These are phyloP conservation scores for Pseudogymnoascus verrucosus DNA, from an alignment of 2,329 filamentous ascomycete genomes.

Conservation along the genomic window DNA sequence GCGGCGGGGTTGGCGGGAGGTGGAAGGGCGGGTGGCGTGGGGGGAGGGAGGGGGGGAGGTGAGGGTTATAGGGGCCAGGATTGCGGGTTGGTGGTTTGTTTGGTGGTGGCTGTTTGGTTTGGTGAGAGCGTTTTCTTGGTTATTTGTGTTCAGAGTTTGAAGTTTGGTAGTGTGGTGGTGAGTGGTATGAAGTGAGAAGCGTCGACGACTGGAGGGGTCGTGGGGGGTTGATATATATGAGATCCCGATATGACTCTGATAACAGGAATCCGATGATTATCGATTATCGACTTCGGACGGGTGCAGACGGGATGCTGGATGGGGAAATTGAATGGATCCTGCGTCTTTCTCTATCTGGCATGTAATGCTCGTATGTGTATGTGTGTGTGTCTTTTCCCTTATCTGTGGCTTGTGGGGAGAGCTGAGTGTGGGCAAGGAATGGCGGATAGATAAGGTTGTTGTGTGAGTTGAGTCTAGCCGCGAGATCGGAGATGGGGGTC, in stretches of 20 bases:
- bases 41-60: background rate
- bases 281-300: background rate
- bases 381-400: background rate
- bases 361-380: background rate
- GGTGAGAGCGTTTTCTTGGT: background rate
- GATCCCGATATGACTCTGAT: background rate
- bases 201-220: background rate
- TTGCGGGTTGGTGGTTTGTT: background rate
- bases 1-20: background rate
- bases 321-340: background rate
- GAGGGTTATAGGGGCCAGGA: background rate
- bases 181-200: background rate
- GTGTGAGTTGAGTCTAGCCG: background rate
- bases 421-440: background rate
- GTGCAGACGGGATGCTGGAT: background rate
- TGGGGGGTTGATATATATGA: background rate
- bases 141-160: background rate
- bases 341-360: background rate
- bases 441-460: background rate
- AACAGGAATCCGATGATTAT: background rate
- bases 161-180: background rate
- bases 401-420: background rate
- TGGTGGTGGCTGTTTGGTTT: background rate
- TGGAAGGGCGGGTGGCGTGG: no score
- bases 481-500: background rate